Percentiles rank a stretch among this genome's conserved stretches.
These are phyloP conservation scores for Monosiga brevicollis DNA, from an alignment of 78 protist genomes.

Conservation along the genomic window DNA sequence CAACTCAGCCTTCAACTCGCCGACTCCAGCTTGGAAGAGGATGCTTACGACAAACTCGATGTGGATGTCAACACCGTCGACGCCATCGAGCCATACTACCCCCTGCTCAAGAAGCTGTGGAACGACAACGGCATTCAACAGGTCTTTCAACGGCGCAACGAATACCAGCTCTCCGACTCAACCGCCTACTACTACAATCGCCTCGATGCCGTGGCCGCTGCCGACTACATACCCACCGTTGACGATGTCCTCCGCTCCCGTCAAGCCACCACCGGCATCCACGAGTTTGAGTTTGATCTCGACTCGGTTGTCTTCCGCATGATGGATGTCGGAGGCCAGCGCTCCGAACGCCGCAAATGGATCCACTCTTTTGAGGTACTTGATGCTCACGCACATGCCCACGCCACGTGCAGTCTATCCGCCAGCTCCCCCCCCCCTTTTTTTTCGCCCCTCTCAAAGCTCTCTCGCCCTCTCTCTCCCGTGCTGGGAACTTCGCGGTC, in stretches of 20 bases:
- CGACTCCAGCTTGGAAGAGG: not conserved
- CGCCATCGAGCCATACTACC: not conserved
- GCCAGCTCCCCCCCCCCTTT: too few species aligned
- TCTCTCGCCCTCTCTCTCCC: not conserved
- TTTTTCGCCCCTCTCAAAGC: too few species aligned
- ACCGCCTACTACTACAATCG: constrained; percentile 10
- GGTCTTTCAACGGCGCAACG: not conserved
- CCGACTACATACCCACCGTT: constrained; percentile 11
- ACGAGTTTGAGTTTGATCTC: not conserved
- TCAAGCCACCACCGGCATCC: constrained; percentile 25
- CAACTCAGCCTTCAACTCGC: not conserved
- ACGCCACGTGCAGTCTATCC: not conserved
- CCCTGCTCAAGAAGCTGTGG: not conserved
- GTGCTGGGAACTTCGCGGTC: not conserved
- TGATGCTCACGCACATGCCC: not conserved
- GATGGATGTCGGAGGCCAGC: constrained; percentile 77
- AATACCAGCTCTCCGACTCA: constrained; percentile 21
- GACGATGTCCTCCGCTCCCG: constrained; percentile 32
- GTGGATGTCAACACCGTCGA: too few species aligned
- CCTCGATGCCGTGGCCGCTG: not conserved
- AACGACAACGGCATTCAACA: not conserved
- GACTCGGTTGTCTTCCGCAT: constrained; percentile 5
- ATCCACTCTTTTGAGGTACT: constrained; percentile 55
- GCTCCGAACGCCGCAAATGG: constrained; percentile 72
- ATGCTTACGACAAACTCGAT: not conserved